Conservation (phyloP, 768 basidiomycete species). For the Leccinum olivaceopallidum region DNA sequence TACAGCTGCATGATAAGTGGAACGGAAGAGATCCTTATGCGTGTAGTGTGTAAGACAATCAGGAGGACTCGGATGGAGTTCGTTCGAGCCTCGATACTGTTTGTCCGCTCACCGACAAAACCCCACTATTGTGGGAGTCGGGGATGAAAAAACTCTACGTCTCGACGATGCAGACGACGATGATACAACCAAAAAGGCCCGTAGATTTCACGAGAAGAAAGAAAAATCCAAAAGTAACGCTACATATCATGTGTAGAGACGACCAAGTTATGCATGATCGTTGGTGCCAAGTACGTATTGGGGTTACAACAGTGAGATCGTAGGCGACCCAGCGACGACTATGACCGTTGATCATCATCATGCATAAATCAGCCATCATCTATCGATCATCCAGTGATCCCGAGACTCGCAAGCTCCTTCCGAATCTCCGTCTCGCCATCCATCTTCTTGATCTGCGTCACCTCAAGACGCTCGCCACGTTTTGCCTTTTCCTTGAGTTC, state of each 20-base stretch:
- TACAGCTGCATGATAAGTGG: too few relatives aligned
- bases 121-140: too few relatives aligned
- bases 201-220: slow-evolving; percentile 10
- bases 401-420: slow-evolving; percentile 63
- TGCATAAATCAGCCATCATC: background rate
- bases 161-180: too few relatives aligned
- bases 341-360: background rate
- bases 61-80: slow-evolving; percentile 5
- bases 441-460: slow-evolving; percentile 96
- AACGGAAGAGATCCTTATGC: too few relatives aligned
- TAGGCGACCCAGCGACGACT: background rate
- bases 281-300: background rate
- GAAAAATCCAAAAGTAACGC: background rate
- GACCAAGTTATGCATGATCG: background rate
- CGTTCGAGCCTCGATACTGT: too few relatives aligned
- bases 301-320: too few relatives aligned
- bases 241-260: background rate
- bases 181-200: slow-evolving; percentile 1
- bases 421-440: slow-evolving; percentile 85
- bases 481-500: slow-evolving; percentile 92
- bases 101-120: too few relatives aligned
- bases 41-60: too few relatives aligned
- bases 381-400: slow-evolving; percentile 18
- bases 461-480: slow-evolving; percentile 89
- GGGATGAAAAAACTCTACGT: too few relatives aligned